A percentile compares a stretch with the other conserved stretches of the same genome.
Conservation (phyloP, 139 green algal genomes). For the Closterium sp. region DNA sequence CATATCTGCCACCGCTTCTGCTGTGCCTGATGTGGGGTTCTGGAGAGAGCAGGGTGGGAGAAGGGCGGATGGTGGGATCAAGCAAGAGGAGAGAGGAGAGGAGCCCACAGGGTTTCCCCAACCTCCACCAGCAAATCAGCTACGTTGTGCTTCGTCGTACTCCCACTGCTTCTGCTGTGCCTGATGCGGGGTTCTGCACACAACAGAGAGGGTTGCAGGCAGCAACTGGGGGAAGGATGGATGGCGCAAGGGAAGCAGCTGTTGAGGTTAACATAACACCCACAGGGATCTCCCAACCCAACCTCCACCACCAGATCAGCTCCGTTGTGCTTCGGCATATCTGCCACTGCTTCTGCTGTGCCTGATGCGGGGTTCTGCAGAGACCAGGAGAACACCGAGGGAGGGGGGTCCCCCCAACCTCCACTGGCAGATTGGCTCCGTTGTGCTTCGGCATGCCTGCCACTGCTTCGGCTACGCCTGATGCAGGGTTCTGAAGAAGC, state of each 20-base stretch:
- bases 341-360: neutral
- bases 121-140: neutral
- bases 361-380: neutral
- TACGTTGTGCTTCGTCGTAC: too few species aligned
- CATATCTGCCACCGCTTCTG: neutral
- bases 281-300: slow-evolving; percentile 63
- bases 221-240: too few species aligned
- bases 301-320: slow-evolving; percentile 60
- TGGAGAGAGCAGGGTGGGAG: neutral
- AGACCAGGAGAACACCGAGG: neutral
- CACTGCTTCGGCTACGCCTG: neutral
- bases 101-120: too few species aligned
- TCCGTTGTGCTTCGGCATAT: neutral
- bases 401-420: neutral
- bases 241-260: too few species aligned
- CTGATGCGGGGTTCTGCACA: too few species aligned
- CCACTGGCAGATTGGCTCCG: neutral
- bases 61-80: neutral
- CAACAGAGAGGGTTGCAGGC: too few species aligned
- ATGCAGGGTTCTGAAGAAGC: neutral
- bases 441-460: neutral
- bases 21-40: neutral
- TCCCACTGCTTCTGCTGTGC: neutral
- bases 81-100: neutral
- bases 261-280: too few species aligned